Base-by-base conservation (phyloP, 176 grass and related monocot genomes). In the Oryza longistaminata region DNA sequence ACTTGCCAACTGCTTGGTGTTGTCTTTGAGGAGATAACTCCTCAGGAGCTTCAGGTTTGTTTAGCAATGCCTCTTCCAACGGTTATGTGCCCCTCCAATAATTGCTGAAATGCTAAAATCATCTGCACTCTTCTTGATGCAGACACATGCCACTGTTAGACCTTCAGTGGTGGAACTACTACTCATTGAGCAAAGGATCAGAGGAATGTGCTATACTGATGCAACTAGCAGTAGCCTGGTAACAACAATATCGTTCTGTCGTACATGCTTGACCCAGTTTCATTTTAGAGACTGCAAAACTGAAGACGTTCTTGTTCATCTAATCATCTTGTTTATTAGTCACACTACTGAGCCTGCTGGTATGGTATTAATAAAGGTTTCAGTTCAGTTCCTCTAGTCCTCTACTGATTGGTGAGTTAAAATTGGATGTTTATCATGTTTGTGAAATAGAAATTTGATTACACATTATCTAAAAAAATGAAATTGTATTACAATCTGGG, bases 1-100 rank as follows among this genome's bases (percentile, higher is more conserved):
- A 99, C 93, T 9, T 96, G 93, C 79, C 93, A 99, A 68, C 85
- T 99, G 21, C 82, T 99, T 4, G 93, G 93, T 79, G 86, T 99
- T 80, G 85, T 99, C 75, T 88, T 96, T 77, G 90, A 94, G 80
- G 93, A 99, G 83, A 96, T 79, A 73, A 94, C 77, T 78, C 66
- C 88, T 17, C 88, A 96, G 76, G 93, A 99, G 78, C 87, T 99
- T 81, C 93, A 99, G 96, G 96, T 94, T 68, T 1, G 42, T 80
- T 86, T 80, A 34, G 9, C 14, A 74, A 79, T 73, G 43, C 44
- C 45, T 49, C 8, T 19, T 70, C 24, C 22, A 10, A n/a, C 26
- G 73, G 83, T 75, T 71, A 66, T 69, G 2, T 60, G 29, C 29
- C 31, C 48, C 37, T 81, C 22, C 43, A 14, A 15, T 34, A 71